Base-by-base conservation (phyloP, 176 grass and related monocot species). In the Musa schizocarpa region DNA sequence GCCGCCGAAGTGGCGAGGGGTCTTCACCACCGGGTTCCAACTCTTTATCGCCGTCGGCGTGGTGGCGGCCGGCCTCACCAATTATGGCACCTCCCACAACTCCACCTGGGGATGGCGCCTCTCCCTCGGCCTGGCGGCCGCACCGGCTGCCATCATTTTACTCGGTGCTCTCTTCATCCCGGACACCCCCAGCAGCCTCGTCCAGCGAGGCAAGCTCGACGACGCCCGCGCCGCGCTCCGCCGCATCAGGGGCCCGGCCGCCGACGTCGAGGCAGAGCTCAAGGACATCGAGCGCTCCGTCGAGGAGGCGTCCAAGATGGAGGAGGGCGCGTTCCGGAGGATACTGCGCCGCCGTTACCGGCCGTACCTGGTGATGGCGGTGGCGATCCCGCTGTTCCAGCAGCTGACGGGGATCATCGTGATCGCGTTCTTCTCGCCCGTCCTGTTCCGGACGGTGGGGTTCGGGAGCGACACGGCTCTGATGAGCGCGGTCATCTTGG, bases 371-470 rank as follows among this genome's bases (percentile, higher is more conserved):
- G 87, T 86, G 66, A 81, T 92, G 77, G 89, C 83, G 71, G 63
- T 96, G 14, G 93, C 87, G 23, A 81, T 96, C 73, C 89, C 93
- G 20, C 63, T 74, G 34, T 96, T 88, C 85, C 85, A 87, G 89
- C 93, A 96, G 87, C 89, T 96, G 55, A 96, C 87, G 7, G 89
- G 93, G 73, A 74, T 96, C 54, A 69, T 92, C 71, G 85, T 85
- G 22, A 68, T 96, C 52, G 73, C 87, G 19, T 96, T 96, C 93
- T 96, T 96, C 66, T n/a, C 93, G 57, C 93, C 89, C 3, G 84
- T 92, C 0, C 16, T 96, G 70, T 92, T 92, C 84, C 85, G 87
- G 68, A 92, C 85, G 62, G 86, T 81, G 34, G 93, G 93, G 2
- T 96, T 96, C 53, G 89, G 89, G 20, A 90, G 87, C 79, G 75